Percentiles rank a stretch among this genome's conserved stretches.
phyloP scores from a whole-genome alignment of 139 green algal species.

The Mesotaenium endlicherianum region DNA sequence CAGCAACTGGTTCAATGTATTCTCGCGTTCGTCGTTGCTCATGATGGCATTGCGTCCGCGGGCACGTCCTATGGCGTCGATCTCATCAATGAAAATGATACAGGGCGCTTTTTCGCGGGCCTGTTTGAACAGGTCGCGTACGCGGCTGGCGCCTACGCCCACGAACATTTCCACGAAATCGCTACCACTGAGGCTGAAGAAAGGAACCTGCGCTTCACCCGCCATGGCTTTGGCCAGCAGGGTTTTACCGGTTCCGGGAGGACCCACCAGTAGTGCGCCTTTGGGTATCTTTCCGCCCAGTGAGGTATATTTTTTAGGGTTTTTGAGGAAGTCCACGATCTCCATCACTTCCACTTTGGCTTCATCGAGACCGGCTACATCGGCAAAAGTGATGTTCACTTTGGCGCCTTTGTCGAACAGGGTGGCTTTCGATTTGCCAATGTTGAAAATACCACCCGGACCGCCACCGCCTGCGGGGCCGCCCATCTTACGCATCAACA shows the following conservation, averaged over 20 bases:
- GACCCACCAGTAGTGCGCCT: constrained; percentile 84
- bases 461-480: constrained; percentile 12
- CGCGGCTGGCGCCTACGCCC: constrained; percentile 88
- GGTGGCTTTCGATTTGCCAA: background rate
- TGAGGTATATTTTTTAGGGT: constrained; percentile 47
- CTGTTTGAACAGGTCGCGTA: constrained; percentile 83
- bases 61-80: constrained; percentile 78
- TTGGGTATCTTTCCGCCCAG: constrained; percentile 86
- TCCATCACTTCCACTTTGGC: constrained; percentile 96
- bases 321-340: constrained; percentile 89
- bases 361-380: constrained; percentile 95
- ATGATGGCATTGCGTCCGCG: constrained; percentile 37
- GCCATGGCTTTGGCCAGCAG: constrained; percentile 82
- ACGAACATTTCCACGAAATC: constrained; percentile 98
- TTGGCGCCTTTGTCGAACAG: background rate
- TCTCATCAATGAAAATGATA: constrained; percentile 98
- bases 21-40: constrained; percentile 96
- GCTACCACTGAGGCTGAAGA: constrained; percentile 84
- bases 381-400: constrained; percentile 63
- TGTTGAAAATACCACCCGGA: background rate
- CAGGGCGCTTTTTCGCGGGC: constrained; percentile 66
- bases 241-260: too few relatives aligned
- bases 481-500: too few relatives aligned
- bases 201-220: constrained; percentile 78
- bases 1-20: constrained; percentile 71